Evolutionary conservation across 768 basidiomycete species (phyloP).

Genomic region (Leccinum uliginosum): DNA sequence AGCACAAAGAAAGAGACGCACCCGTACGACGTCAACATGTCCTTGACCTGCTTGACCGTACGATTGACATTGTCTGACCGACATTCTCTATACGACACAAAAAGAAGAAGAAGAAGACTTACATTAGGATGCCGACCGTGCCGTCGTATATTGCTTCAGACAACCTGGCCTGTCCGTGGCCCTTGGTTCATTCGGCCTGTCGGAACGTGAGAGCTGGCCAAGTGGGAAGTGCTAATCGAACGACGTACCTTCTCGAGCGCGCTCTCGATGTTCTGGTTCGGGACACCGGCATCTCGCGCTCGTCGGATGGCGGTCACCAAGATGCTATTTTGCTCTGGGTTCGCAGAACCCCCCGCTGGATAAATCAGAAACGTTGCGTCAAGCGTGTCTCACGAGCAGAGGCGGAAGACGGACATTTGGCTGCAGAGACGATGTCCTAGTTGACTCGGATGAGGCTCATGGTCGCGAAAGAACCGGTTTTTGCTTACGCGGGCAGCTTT

Average conservation of each 20-base stretch:
- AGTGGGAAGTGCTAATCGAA: background rate
- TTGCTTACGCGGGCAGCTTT: conserved; percentile 50
- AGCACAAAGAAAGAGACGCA: conserved; percentile 16
- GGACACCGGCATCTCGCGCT: conserved; percentile 54
- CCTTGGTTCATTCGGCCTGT: conserved; percentile 48
- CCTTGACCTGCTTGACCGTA: conserved; percentile 53
- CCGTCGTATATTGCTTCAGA: conserved; percentile 62
- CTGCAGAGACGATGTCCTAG: conserved; percentile 62
- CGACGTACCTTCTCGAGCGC: conserved; percentile 50
- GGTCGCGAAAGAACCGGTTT: background rate
- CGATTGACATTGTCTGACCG: conserved; percentile 62
- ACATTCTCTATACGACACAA: conserved; percentile 43
- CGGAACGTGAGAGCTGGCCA: background rate
- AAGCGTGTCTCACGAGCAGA: background rate
- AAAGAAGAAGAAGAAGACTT: conserved; percentile 20
- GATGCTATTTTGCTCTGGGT: conserved; percentile 50
- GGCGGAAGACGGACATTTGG: conserved; percentile 41
- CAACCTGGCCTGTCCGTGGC: conserved; percentile 43
- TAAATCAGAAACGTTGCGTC: background rate
- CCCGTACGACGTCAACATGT: conserved; percentile 47
- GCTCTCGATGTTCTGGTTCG: conserved; percentile 65
- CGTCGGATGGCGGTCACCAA: conserved; percentile 53
- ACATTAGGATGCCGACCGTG: conserved; percentile 63
- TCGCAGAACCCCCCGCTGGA: conserved; percentile 53
- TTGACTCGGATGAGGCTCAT: background rate